Base-by-base conservation (phyloP, 192 early-diverging fungal species). In the Thamnidium elegans region DNA sequence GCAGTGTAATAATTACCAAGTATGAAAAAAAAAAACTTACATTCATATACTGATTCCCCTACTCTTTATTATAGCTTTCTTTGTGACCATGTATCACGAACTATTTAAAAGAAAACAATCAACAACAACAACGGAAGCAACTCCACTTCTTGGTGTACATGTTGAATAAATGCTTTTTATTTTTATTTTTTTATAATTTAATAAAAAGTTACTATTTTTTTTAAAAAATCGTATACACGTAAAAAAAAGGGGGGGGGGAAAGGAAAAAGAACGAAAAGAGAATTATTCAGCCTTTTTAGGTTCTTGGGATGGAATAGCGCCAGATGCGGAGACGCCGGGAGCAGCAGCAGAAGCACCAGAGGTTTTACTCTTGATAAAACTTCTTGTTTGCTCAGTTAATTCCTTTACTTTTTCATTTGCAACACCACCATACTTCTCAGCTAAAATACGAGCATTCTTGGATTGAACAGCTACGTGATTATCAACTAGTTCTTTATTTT, bases 401-500 rank as follows among this genome's bases (percentile, higher is more conserved):
- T 63, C 60, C 21, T 63, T 32, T 23, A 62, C 71, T 45, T 55
- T 65, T 23, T 64, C n/a, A 50, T 50, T 54, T 11, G 66, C 71
- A n/a, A 73, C 56, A 11, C 58, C 62, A 34, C 71, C 67, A 46
- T 73, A 73, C 48, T 73, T 54, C 10, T 48, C 48, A 31, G 63
- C 62, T 20, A 73, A 42, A 30, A 48, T 30, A 23, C 44, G 50
- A 32, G 71, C 71, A 6, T 61, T 21, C 42, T 73, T 54, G 45
- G 66, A 58, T 15, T 67, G 58, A 5, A 59, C 54, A 2, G 66
- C 56, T 9, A 68, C 55, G 31, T 73, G 71, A 23, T 20, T 17
- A 67, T 73, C 71, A 26, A 73, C 46, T 0, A 68, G 20, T 10
- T 67, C 65, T 17, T 73, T 60, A 50, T 73, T 51, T 20, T 73